These are phyloP conservation scores for Tetracentron sinense DNA, from an alignment of 164 flowering plant genomes.

Conservation along the genomic window DNA sequence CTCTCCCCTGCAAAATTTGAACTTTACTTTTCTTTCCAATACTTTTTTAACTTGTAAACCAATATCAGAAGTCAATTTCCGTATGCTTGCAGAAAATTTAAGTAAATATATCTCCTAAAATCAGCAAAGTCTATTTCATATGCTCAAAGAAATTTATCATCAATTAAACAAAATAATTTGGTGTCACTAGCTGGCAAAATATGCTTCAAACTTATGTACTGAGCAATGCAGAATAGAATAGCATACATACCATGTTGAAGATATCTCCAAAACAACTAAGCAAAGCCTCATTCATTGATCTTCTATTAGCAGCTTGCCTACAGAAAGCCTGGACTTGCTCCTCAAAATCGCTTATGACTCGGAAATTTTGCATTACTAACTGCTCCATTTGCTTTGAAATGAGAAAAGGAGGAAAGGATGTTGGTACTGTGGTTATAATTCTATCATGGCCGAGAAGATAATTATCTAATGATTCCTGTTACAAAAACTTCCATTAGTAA, in stretches of 20 bases:
- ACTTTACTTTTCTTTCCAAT: background rate
- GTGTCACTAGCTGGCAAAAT: background rate
- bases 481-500: conserved; percentile 7
- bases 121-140: too few species aligned
- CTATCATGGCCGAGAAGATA: conserved; percentile 46
- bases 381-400: conserved; percentile 54
- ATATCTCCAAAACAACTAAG: conserved; percentile 41
- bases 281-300: conserved; percentile 38
- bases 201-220: background rate
- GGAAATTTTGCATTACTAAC: conserved; percentile 47
- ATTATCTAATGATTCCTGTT: conserved; percentile 61
- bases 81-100: too few species aligned
- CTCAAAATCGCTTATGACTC: conserved; percentile 45
- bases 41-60: too few species aligned
- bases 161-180: background rate
- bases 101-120: too few species aligned
- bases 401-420: conserved; percentile 29
- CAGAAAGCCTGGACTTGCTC: conserved; percentile 31
- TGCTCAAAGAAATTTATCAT: background rate
- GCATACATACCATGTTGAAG: conserved; percentile 38
- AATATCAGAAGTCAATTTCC: too few species aligned
- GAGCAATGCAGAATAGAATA: background rate
- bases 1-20: conserved; percentile 45
- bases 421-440: conserved; percentile 20
- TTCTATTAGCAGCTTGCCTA: conserved; percentile 21